Percentiles rank a stretch among this genome's conserved stretches.
These are phyloP conservation scores for Colletotrichum paranaense DNA, from an alignment of 2,329 filamentous ascomycete species.

Conservation along the genomic window DNA sequence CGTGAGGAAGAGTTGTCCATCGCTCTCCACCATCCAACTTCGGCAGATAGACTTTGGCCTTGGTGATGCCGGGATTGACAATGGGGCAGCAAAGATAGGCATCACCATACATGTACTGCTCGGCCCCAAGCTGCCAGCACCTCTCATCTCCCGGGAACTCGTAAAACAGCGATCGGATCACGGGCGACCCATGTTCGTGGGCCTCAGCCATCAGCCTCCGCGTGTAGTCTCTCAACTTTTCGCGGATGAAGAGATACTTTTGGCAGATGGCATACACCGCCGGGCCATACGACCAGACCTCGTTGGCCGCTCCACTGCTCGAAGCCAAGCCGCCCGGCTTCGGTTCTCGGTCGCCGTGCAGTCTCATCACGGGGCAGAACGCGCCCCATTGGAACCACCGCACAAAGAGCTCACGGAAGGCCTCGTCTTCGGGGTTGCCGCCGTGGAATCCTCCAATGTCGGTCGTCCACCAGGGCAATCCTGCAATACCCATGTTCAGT, in stretches of 20 bases:
- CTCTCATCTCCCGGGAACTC: conserved; percentile 67
- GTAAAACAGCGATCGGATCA: conserved; percentile 73
- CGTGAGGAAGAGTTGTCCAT: conserved; percentile 29
- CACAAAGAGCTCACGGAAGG: conserved; percentile 72
- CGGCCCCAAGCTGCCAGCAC: conserved; percentile 65
- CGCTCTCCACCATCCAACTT: background rate
- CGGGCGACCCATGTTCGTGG: conserved; percentile 67
- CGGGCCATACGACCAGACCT: conserved; percentile 75
- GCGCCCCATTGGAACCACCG: conserved; percentile 78
- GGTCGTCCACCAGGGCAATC: conserved; percentile 76
- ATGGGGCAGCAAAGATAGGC: conserved; percentile 70
- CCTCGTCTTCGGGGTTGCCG: conserved; percentile 64
- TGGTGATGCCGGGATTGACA: conserved; percentile 57
- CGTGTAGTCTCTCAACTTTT: conserved; percentile 68
- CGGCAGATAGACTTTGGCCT: conserved; percentile 64
- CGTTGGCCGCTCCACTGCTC: conserved; percentile 66
- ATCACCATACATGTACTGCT: conserved; percentile 73
- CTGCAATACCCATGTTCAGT: conserved; percentile 73
- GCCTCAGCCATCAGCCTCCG: conserved; percentile 68
- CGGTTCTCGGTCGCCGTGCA: conserved; percentile 75
- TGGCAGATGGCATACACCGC: conserved; percentile 70
- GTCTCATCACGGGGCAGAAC: conserved; percentile 75
- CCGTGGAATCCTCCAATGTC: conserved; percentile 79
- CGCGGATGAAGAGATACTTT: conserved; percentile 68
- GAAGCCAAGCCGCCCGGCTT: conserved; percentile 45